A percentile compares a stretch with the other conserved stretches of the same genome.
phyloP scores from a whole-genome alignment of 768 basidiomycete genomes.

The Filobasidium floriforme region DNA sequence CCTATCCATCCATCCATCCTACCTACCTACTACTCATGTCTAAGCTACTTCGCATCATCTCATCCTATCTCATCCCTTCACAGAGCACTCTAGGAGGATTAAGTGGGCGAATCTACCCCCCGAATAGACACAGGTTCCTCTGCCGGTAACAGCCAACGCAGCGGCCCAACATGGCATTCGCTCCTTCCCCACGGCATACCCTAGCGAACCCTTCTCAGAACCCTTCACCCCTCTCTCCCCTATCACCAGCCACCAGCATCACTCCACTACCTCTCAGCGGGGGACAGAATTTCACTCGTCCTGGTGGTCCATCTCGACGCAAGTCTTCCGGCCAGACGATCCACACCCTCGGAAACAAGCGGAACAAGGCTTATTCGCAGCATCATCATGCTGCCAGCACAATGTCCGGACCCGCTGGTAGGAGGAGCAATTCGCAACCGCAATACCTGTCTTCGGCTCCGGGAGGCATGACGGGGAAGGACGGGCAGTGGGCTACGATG shows the following conservation, averaged over 20 bases:
- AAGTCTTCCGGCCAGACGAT: slow-evolving; percentile 2
- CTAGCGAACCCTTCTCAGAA: slow-evolving; percentile 3
- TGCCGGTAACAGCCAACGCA: too few relatives aligned
- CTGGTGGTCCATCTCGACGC: not conserved
- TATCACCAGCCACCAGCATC: not conserved
- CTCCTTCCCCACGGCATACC: slow-evolving; percentile 8
- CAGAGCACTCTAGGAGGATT: too few relatives aligned
- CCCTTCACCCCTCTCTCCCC: not conserved
- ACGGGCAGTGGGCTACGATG: slow-evolving; percentile 38
- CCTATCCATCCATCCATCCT: too few relatives aligned
- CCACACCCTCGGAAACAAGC: not conserved
- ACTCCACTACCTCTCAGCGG: not conserved
- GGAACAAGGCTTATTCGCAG: not conserved
- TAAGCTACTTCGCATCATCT: too few relatives aligned
- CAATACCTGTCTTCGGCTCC: not conserved
- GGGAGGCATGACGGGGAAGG: not conserved
- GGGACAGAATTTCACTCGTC: not conserved
- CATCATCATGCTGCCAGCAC: not conserved
- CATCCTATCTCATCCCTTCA: too few relatives aligned
- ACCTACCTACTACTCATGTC: too few relatives aligned
- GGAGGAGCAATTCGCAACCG: not conserved
- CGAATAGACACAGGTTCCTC: too few relatives aligned
- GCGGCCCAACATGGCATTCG: not conserved
- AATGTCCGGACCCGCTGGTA: not conserved
- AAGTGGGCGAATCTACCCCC: too few relatives aligned